These are phyloP conservation scores for Monascus ruber DNA, from an alignment of 2,329 filamentous ascomycete species.

Conservation along the genomic window DNA sequence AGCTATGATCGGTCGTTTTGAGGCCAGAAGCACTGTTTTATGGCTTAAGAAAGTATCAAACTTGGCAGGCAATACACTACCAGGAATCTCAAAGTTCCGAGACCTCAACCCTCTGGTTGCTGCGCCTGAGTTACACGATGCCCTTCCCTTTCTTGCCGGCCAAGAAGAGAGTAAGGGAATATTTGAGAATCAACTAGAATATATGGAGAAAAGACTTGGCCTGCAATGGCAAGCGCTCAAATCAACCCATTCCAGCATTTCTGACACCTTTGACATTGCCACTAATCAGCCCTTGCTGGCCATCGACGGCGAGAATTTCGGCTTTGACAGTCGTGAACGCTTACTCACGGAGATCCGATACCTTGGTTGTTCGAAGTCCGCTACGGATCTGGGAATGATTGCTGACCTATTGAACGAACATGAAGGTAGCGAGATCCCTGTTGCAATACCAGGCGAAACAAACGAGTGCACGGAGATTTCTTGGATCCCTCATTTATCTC, in stretches of 20 bases:
- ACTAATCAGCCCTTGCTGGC: constrained; percentile 13
- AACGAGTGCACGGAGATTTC: constrained; percentile 11
- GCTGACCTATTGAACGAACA: constrained; percentile 23
- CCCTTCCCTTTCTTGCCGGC: constrained; percentile 13
- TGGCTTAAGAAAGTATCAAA: constrained; percentile 16
- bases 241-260: constrained; percentile 9
- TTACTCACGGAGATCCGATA: constrained; percentile 16
- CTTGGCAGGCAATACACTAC: constrained; percentile 10
- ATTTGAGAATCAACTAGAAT: constrained; percentile 13
- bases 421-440: constrained; percentile 17
- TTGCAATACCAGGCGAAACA: constrained; percentile 5
- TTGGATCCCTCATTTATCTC: constrained; percentile 24
- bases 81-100: constrained; percentile 12
- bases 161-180: constrained; percentile 11
- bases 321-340: constrained; percentile 13
- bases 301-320: constrained; percentile 14
- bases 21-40: constrained; percentile 11
- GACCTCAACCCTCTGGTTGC: constrained; percentile 11
- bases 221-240: constrained; percentile 14
- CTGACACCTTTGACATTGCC: constrained; percentile 6
- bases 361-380: constrained; percentile 21
- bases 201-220: constrained; percentile 21
- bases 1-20: constrained; percentile 12
- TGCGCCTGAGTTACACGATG: constrained; percentile 9
- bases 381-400: constrained; percentile 13